Conservation (phyloP, 768 basidiomycete genomes). For the Rhizopogon vesiculosus region DNA sequence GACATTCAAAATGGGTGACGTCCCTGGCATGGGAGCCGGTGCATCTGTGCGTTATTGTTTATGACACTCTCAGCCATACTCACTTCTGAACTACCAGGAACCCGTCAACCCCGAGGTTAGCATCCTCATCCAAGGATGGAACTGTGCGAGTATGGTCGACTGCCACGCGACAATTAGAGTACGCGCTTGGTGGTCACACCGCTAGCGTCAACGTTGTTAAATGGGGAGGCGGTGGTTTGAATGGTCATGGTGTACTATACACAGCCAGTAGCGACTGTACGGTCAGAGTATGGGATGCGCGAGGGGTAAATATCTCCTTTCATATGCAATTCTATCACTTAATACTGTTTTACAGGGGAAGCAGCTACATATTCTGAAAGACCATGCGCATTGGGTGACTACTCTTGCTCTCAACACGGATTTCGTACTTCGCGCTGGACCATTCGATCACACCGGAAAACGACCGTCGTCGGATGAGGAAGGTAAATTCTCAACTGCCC, state of each 20-base stretch:
- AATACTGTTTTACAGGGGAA: constrained; percentile 53
- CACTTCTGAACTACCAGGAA: constrained; percentile 45
- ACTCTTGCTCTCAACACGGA: constrained; percentile 95
- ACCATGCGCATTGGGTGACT: constrained; percentile 99
- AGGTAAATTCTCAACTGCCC: constrained; percentile 40
- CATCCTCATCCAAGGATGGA: constrained; percentile 94
- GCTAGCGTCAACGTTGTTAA: constrained; percentile 93
- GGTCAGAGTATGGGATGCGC: constrained; percentile 92
- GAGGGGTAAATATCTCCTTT: constrained; percentile 42
- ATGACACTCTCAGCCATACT: constrained; percentile 1
- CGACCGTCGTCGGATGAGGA: constrained; percentile 76
- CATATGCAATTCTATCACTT: background rate
- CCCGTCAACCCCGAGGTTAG: constrained; percentile 72
- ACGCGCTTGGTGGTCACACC: constrained; percentile 88
- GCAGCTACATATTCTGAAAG: constrained; percentile 79
- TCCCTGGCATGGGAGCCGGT: constrained; percentile 95
- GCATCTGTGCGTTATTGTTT: constrained; percentile 60
- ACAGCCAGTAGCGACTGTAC: constrained; percentile 94
- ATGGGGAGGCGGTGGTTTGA: constrained; percentile 86
- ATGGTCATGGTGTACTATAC: constrained; percentile 71
- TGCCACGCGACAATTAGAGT: constrained; percentile 64
- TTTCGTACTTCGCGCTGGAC: constrained; percentile 90
- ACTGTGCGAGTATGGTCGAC: constrained; percentile 95
- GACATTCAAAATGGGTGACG: constrained; percentile 96
- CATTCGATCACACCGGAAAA: constrained; percentile 86